Evolutionary conservation across 2,329 filamentous ascomycete species (phyloP).

Genomic region (Trichophyton equinum): DNA sequence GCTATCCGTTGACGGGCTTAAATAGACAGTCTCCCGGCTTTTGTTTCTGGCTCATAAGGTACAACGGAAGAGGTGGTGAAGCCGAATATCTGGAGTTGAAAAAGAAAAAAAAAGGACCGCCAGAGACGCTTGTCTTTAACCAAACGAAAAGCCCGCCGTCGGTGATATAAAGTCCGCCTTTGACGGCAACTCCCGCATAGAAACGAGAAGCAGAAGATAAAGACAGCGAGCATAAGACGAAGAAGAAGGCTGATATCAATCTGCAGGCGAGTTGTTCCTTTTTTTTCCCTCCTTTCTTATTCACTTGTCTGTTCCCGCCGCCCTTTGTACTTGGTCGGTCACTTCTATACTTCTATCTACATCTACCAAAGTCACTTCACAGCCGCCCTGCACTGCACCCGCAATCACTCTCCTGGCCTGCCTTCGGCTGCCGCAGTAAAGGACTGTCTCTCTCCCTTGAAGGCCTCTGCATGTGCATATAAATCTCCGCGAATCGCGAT

Average conservation of each 20-base stretch:
- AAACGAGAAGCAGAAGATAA: neutral
- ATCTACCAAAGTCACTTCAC: neutral
- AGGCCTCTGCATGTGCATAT: neutral
- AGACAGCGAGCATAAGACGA: neutral
- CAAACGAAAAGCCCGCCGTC: too few species aligned
- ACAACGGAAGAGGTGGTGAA: neutral
- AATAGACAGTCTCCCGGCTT: neutral
- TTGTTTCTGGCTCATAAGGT: neutral
- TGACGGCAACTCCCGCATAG: neutral
- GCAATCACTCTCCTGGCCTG: neutral
- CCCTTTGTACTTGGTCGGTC: neutral
- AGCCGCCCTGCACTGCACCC: neutral
- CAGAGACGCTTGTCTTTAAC: neutral
- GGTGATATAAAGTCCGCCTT: neutral
- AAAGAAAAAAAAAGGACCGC: neutral
- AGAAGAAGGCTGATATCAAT: neutral
- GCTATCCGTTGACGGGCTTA: neutral
- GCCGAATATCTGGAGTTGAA: neutral
- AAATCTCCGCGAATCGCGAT: slow-evolving; percentile 1
- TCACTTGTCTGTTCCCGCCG: neutral
- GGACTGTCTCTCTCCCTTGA: neutral
- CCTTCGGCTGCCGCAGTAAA: neutral
- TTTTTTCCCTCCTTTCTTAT: neutral
- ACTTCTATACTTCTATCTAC: neutral
- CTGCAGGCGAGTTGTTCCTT: neutral